A percentile compares a stretch with the other conserved stretches of the same genome.
phyloP scores from a whole-genome alignment of 1,284 basidiomycete species.

The Ustilago trichophora region DNA sequence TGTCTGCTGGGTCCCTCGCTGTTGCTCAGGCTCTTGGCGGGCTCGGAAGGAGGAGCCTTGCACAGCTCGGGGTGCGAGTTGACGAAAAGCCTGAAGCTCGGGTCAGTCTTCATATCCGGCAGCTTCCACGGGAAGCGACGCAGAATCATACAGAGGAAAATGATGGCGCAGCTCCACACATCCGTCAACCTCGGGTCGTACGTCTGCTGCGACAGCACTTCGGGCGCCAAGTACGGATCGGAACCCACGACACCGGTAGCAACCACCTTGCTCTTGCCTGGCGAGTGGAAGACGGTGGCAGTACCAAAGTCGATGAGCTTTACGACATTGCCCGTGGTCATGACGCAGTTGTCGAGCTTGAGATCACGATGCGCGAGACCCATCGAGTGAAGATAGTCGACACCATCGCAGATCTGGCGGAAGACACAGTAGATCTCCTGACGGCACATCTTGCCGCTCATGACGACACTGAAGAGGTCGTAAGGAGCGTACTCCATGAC shows the following conservation, averaged over 20 bases:
- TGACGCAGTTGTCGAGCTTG: constrained; percentile 99
- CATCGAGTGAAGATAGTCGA: constrained; percentile 96
- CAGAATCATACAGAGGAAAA: constrained; percentile 99
- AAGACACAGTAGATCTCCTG: constrained; percentile 99
- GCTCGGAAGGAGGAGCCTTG: constrained; percentile 36
- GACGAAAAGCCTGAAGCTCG: constrained; percentile 89
- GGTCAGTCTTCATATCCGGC: constrained; percentile 91
- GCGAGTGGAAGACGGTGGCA: constrained; percentile 98
- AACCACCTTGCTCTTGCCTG: constrained; percentile 71
- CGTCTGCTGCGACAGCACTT: constrained; percentile 80
- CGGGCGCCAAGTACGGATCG: constrained; percentile 97
- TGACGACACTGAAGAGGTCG: constrained; percentile 98
- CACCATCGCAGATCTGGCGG: constrained; percentile 96
- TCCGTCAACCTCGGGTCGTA: constrained; percentile 98
- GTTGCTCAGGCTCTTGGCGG: constrained; percentile 8
- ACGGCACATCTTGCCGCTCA: constrained; percentile 98
- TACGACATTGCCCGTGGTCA: constrained; percentile 91
- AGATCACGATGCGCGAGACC: constrained; percentile 97
- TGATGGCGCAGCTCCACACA: constrained; percentile 98
- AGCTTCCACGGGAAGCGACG: constrained; percentile 99
- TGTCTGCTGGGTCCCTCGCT: constrained; percentile 28
- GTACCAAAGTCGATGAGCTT: constrained; percentile 99
- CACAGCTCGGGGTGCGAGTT: constrained; percentile 88
- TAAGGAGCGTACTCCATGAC: constrained; percentile 97
- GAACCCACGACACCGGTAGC: constrained; percentile 94